Evolutionary conservation across 306 rosid genomes (phyloP).

Genomic region (Gillenia trifoliata): DNA sequence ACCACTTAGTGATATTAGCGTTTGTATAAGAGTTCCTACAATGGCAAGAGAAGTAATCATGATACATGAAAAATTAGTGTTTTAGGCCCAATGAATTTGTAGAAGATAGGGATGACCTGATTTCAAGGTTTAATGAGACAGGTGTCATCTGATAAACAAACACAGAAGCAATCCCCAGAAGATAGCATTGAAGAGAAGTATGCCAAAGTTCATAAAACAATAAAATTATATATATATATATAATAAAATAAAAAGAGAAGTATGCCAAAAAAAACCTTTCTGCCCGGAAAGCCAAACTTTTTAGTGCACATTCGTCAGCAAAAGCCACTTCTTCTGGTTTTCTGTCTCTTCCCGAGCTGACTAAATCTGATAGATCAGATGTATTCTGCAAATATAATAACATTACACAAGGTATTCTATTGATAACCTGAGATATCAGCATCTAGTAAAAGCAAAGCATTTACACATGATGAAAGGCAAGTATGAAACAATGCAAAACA

Average conservation of each 20-base stretch:
- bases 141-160: background rate
- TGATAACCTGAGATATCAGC: slow-evolving; percentile 9
- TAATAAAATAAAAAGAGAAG: too few relatives aligned
- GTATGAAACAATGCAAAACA: slow-evolving; percentile 11
- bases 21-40: background rate
- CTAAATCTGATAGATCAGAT: slow-evolving; percentile 89
- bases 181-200: background rate
- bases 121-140: background rate
- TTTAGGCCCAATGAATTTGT: background rate
- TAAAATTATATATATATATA: background rate
- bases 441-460: background rate
- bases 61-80: background rate
- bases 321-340: slow-evolving; percentile 69
- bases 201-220: slow-evolving; percentile 7
- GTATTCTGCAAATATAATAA: slow-evolving; percentile 61
- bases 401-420: slow-evolving; percentile 21
- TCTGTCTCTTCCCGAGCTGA: slow-evolving; percentile 85
- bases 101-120: background rate
- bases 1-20: background rate
- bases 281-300: slow-evolving; percentile 80
- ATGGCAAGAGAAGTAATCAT: background rate
- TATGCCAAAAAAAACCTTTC: slow-evolving; percentile 50
- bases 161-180: slow-evolving; percentile 6
- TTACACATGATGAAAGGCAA: slow-evolving; percentile 10
- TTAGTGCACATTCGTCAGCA: slow-evolving; percentile 62